Evolutionary conservation across 345 rosid species (phyloP), one percentile per base, ranked within the genome.

Genomic region (Rhizophora apiculata): DNA sequence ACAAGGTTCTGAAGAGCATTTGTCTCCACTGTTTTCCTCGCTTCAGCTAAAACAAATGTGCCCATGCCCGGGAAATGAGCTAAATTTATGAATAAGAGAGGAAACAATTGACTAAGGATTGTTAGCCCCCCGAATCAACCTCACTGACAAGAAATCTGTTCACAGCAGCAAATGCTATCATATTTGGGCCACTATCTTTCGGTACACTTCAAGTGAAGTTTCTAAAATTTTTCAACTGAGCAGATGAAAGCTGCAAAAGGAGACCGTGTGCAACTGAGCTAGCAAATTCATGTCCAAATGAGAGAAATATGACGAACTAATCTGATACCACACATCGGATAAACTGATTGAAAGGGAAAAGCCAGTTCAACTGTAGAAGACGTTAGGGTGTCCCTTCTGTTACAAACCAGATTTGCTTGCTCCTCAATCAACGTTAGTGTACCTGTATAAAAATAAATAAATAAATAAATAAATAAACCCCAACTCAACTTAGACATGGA

Each of bases 401-500:
- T 84, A 69, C 72, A 67, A 69, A 61, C 68, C n/a, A 64, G 32
- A 49, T 30, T 75, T 9, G 76, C 55, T 53, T 79, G 64, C 34
- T 82, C 90, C 76, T 89, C 94, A 64, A 49, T 89, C 94, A 64
- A 49, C 82, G 65, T 77, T 84, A 60, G 79, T 86, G 67, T 88
- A 93, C 83, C 98, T 91, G 72, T 36, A 80, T 18, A 78, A 69
- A 60, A 31, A n/a, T n/a, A n/a, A n/a, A n/a, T n/a, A n/a, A n/a
- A n/a, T n/a, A n/a, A 32, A 58, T 16, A 48, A 77, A 62, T 46
- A 31, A n/a, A 16, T 3, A 39, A 39, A 39, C 46, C 46, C 46
- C 46, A 39, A 39, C 46, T 39, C 15, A 39, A 39, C 13, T 39
- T 39, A 39, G 46, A 8, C 46, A 2, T 39, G 13, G 46, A 2